Evolutionary conservation across 495 filamentous ascomycete species (phyloP).

Genomic region (Aspergillus mulundensis): DNA sequence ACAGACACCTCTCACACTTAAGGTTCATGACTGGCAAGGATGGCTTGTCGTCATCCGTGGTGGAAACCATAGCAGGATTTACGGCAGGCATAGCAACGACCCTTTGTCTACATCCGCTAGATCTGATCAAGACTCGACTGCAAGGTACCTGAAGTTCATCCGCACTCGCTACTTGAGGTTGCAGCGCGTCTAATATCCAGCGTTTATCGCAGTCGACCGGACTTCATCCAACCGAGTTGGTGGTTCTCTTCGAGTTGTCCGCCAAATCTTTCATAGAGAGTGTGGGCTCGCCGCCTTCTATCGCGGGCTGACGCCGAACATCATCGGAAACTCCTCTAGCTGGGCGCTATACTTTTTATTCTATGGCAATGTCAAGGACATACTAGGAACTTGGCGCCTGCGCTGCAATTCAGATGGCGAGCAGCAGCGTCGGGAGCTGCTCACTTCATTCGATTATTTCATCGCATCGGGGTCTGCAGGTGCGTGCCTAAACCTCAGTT

Average conservation of each 20-base stretch:
- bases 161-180: background rate
- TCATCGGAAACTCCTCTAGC: conserved; percentile 82
- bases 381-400: conserved; percentile 27
- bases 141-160: conserved; percentile 55
- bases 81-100: conserved; percentile 83
- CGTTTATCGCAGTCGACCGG: conserved; percentile 45
- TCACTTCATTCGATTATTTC: conserved; percentile 78
- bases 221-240: conserved; percentile 41
- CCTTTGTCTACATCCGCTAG: conserved; percentile 66
- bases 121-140: conserved; percentile 92
- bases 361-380: conserved; percentile 57
- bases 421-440: conserved; percentile 17
- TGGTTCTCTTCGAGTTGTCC: conserved; percentile 52
- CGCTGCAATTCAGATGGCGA: conserved; percentile 7
- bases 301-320: conserved; percentile 82
- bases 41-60: conserved; percentile 66
- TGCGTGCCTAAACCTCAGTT: conserved; percentile 13
- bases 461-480: conserved; percentile 73
- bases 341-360: conserved; percentile 91
- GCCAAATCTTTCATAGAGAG: conserved; percentile 52
- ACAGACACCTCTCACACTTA: background rate
- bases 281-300: conserved; percentile 68
- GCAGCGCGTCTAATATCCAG: background rate
- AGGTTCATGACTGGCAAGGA: conserved; percentile 46
- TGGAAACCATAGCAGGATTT: conserved; percentile 89